Evolutionary conservation across 495 filamentous ascomycete species (phyloP).

Genomic region (Aspergillus ostianus): DNA sequence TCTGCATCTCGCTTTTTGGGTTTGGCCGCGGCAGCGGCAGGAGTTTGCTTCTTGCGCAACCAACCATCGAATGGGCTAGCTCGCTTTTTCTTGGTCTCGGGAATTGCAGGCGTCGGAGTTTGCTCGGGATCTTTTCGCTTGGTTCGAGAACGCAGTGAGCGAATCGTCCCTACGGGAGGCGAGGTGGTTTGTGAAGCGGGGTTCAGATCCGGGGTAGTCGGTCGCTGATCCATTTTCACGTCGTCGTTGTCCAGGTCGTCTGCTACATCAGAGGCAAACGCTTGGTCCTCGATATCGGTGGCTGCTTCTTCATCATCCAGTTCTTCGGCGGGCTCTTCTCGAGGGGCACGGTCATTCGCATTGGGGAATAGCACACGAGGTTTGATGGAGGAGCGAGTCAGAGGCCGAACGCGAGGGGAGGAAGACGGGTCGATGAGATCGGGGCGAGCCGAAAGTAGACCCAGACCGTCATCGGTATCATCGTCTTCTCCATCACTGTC

Average conservation of each 20-base stretch:
- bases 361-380: slow-evolving; percentile 82
- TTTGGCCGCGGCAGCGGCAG: slow-evolving; percentile 22
- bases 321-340: slow-evolving; percentile 32
- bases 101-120: slow-evolving; percentile 23
- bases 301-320: slow-evolving; percentile 55
- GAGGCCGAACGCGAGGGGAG: slow-evolving; percentile 42
- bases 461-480: slow-evolving; percentile 41
- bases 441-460: slow-evolving; percentile 38
- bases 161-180: slow-evolving; percentile 36
- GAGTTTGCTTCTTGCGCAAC: slow-evolving; percentile 56
- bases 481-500: slow-evolving; percentile 46
- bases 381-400: slow-evolving; percentile 73
- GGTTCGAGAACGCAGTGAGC: slow-evolving; percentile 28
- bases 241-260: slow-evolving; percentile 22
- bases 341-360: slow-evolving; percentile 30
- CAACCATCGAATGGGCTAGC: slow-evolving; percentile 66
- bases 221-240: slow-evolving; percentile 24
- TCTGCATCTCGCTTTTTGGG: slow-evolving; percentile 35
- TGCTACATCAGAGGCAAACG: slow-evolving; percentile 42
- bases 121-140: slow-evolving; percentile 23
- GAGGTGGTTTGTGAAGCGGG: slow-evolving; percentile 52
- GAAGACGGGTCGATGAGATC: slow-evolving; percentile 37
- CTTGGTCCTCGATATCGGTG: slow-evolving; percentile 59
- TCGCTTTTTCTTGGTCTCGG: slow-evolving; percentile 39
- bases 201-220: slow-evolving; percentile 47